Base-by-base conservation (phyloP, 2,329 filamentous ascomycete species). In the Venturia oleaginea region DNA sequence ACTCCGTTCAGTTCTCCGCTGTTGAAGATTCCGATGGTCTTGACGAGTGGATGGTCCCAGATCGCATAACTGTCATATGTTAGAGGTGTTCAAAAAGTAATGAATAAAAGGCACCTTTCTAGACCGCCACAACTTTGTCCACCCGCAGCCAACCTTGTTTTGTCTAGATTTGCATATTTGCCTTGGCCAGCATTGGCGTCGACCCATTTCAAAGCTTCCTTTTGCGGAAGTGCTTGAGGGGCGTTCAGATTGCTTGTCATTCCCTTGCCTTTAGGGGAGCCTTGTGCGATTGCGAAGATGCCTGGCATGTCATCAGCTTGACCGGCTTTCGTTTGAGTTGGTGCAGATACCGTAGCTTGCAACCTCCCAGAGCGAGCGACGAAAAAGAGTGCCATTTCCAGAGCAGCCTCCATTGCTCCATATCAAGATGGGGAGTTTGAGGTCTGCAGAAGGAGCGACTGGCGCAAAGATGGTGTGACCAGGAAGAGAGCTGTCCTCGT, bases 71-170 rank as follows among this genome's bases (percentile, higher is more conserved):
- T 59, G 55, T 24, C 0, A 15, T 6, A 11, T 4, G 27, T 59
- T 15, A 48, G 46, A 27, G 22, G 8, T 24, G 10, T 48, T 11
- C n/a, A 7, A 13, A 1, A 13, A 48, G 11, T 13, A 10, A 15
- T 40, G 6, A 15, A n/a, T 60, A 40, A 17, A 22, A 30, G 10
- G n/a, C 59, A 64, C 60, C 62, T 32, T 59, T 65, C 59, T 19
- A 65, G 34, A 15, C 64, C 64, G 27, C 64, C 64, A 57, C 64
- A 65, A n/a, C 24, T 37, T 27, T 65, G 64, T 1, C 64, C 64
- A 5, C 62, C 64, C 17, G 38, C 64, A 32, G 64, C 64, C 24
- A 65, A 2, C 6, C 59, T 24, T 11, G 38, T 34, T 19, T 40
- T 42, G 40, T 65, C 64, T 4, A 63, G 62, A 30, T 63, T 63